A percentile compares a stretch with the other conserved stretches of the same genome.
Conservation (phyloP, 179 eudicot genomes). For the Gypsophila paniculata region DNA sequence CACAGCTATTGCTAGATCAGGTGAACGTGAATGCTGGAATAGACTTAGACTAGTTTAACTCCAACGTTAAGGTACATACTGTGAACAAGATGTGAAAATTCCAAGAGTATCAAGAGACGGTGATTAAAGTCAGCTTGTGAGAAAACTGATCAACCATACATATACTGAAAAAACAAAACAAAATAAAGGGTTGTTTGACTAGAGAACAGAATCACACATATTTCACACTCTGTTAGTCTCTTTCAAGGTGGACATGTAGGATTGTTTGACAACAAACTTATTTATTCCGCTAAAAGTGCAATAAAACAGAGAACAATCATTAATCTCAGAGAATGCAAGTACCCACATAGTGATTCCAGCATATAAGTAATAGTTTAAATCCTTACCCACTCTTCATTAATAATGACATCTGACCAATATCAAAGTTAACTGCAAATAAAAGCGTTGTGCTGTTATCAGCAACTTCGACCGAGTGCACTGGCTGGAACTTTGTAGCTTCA, state of each 20-base stretch:
- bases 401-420: constrained; percentile 45
- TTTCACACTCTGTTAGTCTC: constrained; percentile 1
- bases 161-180: background rate
- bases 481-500: constrained; percentile 88
- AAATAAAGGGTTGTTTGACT: background rate
- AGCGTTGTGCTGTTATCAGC: constrained; percentile 33
- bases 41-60: background rate
- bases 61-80: no score
- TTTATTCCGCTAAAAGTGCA: constrained; percentile 1
- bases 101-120: background rate
- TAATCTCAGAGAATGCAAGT: background rate
- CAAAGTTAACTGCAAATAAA: constrained; percentile 53
- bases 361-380: background rate
- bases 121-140: background rate
- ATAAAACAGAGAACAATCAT: background rate
- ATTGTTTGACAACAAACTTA: background rate
- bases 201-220: background rate
- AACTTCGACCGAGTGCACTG: constrained; percentile 40
- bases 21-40: background rate
- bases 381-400: constrained; percentile 62
- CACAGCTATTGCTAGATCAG: background rate
- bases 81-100: background rate
- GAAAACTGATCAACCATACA: background rate
- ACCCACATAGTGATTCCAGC: background rate
- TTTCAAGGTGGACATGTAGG: background rate